Evolutionary conservation across 2,329 filamentous ascomycete genomes (phyloP), one percentile per base, ranked within the genome.

Genomic region (Xylariales sp.): DNA sequence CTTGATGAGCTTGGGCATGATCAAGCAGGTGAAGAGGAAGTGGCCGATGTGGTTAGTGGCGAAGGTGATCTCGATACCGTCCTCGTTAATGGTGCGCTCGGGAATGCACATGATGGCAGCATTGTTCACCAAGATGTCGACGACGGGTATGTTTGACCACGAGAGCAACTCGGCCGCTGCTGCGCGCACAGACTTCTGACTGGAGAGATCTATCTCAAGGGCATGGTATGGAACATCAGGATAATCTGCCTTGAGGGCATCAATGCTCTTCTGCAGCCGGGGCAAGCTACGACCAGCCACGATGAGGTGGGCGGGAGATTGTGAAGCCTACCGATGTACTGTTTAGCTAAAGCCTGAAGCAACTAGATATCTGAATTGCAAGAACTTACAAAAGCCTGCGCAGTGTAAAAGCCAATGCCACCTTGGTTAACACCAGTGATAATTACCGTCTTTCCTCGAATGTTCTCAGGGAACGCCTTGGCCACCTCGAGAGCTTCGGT

Each of bases 81-180:
- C 58, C 11, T 45, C 42, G 8, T 50, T 60, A 13, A 47, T 37
- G 36, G 48, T 33, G 38, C 34, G 34, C 34, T 62, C 52, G 5
- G 63, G 57, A n/a, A 45, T 45, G 1, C 57, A 61, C 61, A 72
- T 68, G 30, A 70, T 55, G 2, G 65, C 69, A 1, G 68, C 68
- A 41, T 52, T 56, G 40, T 54, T 52, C 42, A 55, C 47, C 14
- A 49, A 28, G 6, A 50, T 49, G 30, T 55, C 47, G 42, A 48
- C 52, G 28, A 48, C 43, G 33, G 45, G 18, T 37, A 60, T 52
- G 37, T 54, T 51, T 1, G 42, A n/a, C 34, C 34, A 37, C 10
- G 49, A 48, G 3, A 61, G 49, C 10, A 67, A 39, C 14, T 51
- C 46, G 4, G 47, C 48, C 0, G 65, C 66, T 1, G 62, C 60